Conservation (phyloP, 768 basidiomycete species). For the Trametes cubensis region DNA sequence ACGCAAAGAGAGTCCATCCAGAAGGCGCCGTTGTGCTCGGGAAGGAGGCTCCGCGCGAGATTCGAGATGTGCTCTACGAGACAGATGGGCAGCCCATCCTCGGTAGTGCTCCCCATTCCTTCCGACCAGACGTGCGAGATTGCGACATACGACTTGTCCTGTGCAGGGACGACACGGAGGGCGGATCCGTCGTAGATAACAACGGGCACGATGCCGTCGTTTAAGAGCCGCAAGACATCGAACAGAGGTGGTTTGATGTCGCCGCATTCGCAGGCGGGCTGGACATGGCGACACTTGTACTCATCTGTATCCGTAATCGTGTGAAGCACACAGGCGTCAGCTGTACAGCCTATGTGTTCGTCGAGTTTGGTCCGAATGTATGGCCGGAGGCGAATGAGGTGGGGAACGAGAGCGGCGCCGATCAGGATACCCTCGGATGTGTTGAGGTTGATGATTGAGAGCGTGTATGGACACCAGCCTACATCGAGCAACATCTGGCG, state of each 20-base stretch:
- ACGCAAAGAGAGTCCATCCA: constrained; percentile 24
- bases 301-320: not conserved
- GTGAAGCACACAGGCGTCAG: not conserved
- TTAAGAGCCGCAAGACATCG: not conserved
- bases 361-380: not conserved
- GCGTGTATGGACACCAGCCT: not conserved
- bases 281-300: not conserved
- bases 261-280: constrained; percentile 2
- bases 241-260: constrained; percentile 1
- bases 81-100: not conserved
- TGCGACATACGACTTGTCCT: not conserved
- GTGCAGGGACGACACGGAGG: not conserved
- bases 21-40: constrained; percentile 5
- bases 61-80: not conserved
- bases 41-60: not conserved
- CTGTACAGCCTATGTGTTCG: constrained; percentile 1
- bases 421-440: no score
- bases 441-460: no score
- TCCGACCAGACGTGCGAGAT: constrained; percentile 3
- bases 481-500: not conserved
- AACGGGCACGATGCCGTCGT: not conserved
- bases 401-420: no score
- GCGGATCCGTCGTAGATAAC: not conserved
- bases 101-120: not conserved
- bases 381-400: not conserved